Conservation (phyloP, 2,329 filamentous ascomycete genomes). For the Diaporthe humulicola region DNA sequence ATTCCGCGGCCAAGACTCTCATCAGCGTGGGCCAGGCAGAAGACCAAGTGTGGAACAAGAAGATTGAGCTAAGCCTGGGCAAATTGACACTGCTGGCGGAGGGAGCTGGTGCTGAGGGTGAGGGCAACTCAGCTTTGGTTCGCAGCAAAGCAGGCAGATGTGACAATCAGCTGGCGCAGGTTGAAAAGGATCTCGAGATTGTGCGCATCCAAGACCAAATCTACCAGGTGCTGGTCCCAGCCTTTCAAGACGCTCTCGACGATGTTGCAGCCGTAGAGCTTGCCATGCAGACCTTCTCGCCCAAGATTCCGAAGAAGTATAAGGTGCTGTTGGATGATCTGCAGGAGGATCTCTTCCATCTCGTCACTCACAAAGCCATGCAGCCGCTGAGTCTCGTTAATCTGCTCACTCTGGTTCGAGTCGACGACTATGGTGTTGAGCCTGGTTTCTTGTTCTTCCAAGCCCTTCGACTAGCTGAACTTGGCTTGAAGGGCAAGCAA, state of each 20-base stretch:
- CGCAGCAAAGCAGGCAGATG: constrained; percentile 47
- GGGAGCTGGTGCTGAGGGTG: constrained; percentile 49
- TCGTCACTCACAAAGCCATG: constrained; percentile 81
- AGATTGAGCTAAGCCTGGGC: constrained; percentile 89
- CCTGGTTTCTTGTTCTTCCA: constrained; percentile 79
- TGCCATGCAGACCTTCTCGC: constrained; percentile 76
- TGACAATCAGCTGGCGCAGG: constrained; percentile 59
- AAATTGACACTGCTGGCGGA: constrained; percentile 84
- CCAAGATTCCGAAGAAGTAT: constrained; percentile 68
- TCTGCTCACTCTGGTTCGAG: constrained; percentile 79
- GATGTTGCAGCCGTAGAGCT: constrained; percentile 82
- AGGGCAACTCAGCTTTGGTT: constrained; percentile 41
- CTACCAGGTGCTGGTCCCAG: constrained; percentile 77
- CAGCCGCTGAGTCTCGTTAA: constrained; percentile 77
- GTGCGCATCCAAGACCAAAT: constrained; percentile 85
- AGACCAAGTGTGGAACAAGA: constrained; percentile 89
- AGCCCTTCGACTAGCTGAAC: constrained; percentile 74
- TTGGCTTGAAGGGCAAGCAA: constrained; percentile 67
- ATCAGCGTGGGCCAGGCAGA: constrained; percentile 79
- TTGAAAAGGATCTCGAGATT: constrained; percentile 75
- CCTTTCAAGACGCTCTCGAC: constrained; percentile 81
- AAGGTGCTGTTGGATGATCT: constrained; percentile 79
- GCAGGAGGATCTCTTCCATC: constrained; percentile 75
- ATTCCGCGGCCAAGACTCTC: constrained; percentile 79
- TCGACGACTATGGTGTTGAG: constrained; percentile 64